phyloP scores from a whole-genome alignment of 2,329 filamentous ascomycete genomes.

The Xenoacremonium recifei region DNA sequence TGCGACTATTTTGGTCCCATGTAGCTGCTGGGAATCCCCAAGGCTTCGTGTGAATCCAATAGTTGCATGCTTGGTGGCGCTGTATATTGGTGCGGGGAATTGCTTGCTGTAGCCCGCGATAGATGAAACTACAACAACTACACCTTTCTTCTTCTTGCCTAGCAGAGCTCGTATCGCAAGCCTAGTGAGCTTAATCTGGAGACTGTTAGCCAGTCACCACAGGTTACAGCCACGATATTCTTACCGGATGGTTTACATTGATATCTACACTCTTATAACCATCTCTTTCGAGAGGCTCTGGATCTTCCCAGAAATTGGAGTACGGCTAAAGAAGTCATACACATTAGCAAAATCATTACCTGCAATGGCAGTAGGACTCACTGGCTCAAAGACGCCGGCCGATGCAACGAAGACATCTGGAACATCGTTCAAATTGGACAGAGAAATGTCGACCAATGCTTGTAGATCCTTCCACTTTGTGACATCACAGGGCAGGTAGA shows the following conservation, averaged over 20 bases:
- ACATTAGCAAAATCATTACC: neutral
- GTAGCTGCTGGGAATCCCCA: no score
- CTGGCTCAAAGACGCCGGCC: slow-evolving; percentile 8
- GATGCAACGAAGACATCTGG: slow-evolving; percentile 8
- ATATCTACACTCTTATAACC: slow-evolving; percentile 7
- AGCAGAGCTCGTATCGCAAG: slow-evolving; percentile 9
- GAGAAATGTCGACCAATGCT: slow-evolving; percentile 1
- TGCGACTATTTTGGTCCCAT: no score
- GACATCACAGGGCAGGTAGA: slow-evolving; percentile 7
- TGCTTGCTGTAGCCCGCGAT: slow-evolving; percentile 9
- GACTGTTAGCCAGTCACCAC: no score
- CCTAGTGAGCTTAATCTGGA: slow-evolving; percentile 8
- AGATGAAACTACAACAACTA: slow-evolving; percentile 3
- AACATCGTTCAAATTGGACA: slow-evolving; percentile 1
- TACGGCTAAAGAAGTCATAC: neutral
- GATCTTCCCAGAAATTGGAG: slow-evolving; percentile 10
- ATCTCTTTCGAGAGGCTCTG: slow-evolving; percentile 2
- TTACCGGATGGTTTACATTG: no score
- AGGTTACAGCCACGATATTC: no score
- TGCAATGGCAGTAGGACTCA: neutral
- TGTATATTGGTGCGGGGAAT: slow-evolving; percentile 4
- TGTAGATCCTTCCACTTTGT: slow-evolving; percentile 8
- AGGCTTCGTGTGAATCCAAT: slow-evolving; percentile 3
- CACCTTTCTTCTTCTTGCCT: slow-evolving; percentile 6
- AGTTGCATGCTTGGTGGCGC: slow-evolving; percentile 5